These are phyloP conservation scores for Hippophae rhamnoides DNA, from an alignment of 306 rosid species.

Conservation along the genomic window DNA sequence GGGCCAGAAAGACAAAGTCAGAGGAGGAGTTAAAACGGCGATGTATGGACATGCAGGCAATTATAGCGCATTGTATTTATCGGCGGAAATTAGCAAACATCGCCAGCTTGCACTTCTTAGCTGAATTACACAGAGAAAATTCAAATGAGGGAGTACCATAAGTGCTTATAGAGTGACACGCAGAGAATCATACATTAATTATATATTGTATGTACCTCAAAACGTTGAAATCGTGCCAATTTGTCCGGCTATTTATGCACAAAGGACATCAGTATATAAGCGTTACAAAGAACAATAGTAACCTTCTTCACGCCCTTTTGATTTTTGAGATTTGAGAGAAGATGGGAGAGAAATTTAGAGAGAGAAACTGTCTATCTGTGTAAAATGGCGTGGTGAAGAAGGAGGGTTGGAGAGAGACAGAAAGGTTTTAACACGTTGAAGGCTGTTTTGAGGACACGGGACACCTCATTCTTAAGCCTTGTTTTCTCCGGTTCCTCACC, in stretches of 20 bases:
- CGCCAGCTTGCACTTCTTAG: conserved; percentile 2
- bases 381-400: background rate
- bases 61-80: conserved; percentile 17
- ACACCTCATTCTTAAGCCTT: too few relatives aligned
- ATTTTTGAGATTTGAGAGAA: background rate
- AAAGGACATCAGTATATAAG: background rate
- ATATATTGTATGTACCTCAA: too few relatives aligned
- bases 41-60: conserved; percentile 18
- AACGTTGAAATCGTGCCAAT: too few relatives aligned
- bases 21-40: conserved; percentile 3
- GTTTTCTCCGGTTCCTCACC: background rate
- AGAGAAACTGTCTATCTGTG: background rate
- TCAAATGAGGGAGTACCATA: too few relatives aligned
- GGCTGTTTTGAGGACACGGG: background rate
- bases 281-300: background rate
- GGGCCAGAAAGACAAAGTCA: background rate
- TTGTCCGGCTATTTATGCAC: too few relatives aligned
- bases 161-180: too few relatives aligned
- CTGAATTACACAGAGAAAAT: background rate
- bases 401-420: conserved; percentile 1
- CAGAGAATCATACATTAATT: too few relatives aligned
- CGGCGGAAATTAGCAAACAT: conserved; percentile 30
- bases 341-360: background rate
- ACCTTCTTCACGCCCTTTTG: background rate
- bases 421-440: background rate